Conservation (phyloP, 2,329 filamentous ascomycete species). For the Capronia epimyces region DNA sequence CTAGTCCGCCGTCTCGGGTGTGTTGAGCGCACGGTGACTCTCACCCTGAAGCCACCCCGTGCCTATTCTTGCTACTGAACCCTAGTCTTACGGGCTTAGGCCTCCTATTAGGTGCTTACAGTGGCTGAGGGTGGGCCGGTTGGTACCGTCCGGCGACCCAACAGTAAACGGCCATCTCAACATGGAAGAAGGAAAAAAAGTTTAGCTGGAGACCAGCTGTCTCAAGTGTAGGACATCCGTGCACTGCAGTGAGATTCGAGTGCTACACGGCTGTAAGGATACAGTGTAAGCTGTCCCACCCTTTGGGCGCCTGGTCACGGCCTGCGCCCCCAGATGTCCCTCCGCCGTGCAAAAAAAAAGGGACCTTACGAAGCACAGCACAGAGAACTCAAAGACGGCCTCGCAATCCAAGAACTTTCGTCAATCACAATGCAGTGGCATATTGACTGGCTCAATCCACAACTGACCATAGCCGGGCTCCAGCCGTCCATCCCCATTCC, state of each 20-base stretch:
- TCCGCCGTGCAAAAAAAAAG: not conserved
- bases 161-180: slow-evolving; percentile 3
- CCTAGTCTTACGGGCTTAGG: not conserved
- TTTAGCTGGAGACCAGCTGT: not conserved
- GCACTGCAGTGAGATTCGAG: not conserved
- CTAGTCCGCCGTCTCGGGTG: slow-evolving; percentile 9
- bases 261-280: not conserved
- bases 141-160: not conserved
- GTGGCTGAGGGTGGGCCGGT: not conserved
- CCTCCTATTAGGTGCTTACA: too few species aligned
- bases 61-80: not conserved
- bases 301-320: not conserved
- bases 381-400: not conserved
- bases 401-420: slow-evolving; percentile 9
- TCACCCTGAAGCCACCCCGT: not conserved
- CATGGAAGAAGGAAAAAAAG: not conserved
- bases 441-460: slow-evolving; percentile 10
- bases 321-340: not conserved
- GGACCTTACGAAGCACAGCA: not conserved
- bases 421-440: slow-evolving; percentile 16
- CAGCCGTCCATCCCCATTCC: slow-evolving; percentile 6
- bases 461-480: slow-evolving; percentile 9
- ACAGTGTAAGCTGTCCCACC: not conserved
- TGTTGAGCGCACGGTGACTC: slow-evolving; percentile 10
- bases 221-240: too few species aligned